These are phyloP conservation scores for Phytophthora multivora DNA, from an alignment of 352 stramenopile species.

Conservation along the genomic window DNA sequence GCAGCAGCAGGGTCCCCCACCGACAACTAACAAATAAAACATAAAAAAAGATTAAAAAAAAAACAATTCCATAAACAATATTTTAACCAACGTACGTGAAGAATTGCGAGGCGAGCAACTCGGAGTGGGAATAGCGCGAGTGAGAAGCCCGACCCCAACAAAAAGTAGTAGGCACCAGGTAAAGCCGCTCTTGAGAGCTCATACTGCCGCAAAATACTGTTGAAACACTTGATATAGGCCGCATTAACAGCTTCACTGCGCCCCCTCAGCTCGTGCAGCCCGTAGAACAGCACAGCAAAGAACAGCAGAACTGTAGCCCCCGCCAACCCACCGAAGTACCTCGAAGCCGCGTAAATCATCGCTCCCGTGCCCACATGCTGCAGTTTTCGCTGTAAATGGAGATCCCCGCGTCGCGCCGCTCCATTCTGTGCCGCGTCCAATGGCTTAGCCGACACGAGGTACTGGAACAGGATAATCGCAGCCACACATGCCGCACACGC, in stretches of 20 bases:
- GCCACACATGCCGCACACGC: slow-evolving; percentile 25
- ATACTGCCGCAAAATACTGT: slow-evolving; percentile 48
- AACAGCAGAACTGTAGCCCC: slow-evolving; percentile 34
- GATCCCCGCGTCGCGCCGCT: slow-evolving; percentile 28
- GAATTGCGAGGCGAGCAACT: slow-evolving; percentile 55
- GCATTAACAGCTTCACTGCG: slow-evolving; percentile 32
- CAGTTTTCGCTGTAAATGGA: slow-evolving; percentile 55
- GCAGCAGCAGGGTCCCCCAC: slow-evolving; percentile 58
- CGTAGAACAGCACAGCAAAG: slow-evolving; percentile 44
- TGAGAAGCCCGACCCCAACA: slow-evolving; percentile 49
- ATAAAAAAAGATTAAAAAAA: background rate
- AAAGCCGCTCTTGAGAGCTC: slow-evolving; percentile 43
- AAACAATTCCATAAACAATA: background rate
- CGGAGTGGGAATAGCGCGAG: slow-evolving; percentile 41
- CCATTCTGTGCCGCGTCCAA: background rate
- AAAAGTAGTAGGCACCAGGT: slow-evolving; percentile 68
- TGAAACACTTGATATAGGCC: slow-evolving; percentile 49
- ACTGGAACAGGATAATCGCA: slow-evolving; percentile 46
- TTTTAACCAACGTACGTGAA: slow-evolving; percentile 43
- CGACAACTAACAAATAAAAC: slow-evolving; percentile 39
- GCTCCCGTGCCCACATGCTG: slow-evolving; percentile 54
- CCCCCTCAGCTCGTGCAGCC: slow-evolving; percentile 40
- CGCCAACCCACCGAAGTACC: slow-evolving; percentile 25
- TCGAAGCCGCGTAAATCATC: slow-evolving; percentile 50
- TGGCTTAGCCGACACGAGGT: slow-evolving; percentile 29